phyloP scores from a whole-genome alignment of 1,139 yeast genomes.

The Pichia sp. region DNA sequence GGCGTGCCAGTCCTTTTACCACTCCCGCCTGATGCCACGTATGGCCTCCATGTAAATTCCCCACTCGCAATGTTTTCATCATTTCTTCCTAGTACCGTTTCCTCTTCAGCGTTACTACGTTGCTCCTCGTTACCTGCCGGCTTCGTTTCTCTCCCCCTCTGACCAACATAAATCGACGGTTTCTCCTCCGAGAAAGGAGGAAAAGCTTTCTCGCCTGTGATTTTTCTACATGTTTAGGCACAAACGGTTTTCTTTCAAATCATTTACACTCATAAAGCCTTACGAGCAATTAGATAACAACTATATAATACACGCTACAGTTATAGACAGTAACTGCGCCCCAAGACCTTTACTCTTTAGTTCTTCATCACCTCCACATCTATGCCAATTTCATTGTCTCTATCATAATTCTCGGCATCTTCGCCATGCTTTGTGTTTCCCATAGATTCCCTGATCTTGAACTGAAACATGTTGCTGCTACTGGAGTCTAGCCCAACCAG shows the following conservation, averaged over 20 bases:
- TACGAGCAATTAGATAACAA: no score
- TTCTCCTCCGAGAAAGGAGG: no score
- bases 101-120: no score
- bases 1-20: background rate
- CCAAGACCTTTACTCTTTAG: background rate
- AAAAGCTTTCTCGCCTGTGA: no score
- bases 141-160: no score
- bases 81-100: background rate
- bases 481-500: slow-evolving; percentile 20
- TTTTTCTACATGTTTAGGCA: no score
- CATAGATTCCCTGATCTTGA: slow-evolving; percentile 10
- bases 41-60: background rate
- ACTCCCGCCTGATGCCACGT: background rate
- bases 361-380: background rate
- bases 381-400: background rate
- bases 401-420: background rate
- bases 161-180: no score
- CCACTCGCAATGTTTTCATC: background rate
- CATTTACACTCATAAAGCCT: no score
- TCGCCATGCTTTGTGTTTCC: background rate
- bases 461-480: slow-evolving; percentile 10
- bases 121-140: no score
- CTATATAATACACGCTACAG: no score
- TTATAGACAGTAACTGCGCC: background rate
- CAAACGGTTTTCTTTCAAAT: no score